Base-by-base conservation (phyloP, 768 basidiomycete genomes). In the Panaeolus papilionaceus region DNA sequence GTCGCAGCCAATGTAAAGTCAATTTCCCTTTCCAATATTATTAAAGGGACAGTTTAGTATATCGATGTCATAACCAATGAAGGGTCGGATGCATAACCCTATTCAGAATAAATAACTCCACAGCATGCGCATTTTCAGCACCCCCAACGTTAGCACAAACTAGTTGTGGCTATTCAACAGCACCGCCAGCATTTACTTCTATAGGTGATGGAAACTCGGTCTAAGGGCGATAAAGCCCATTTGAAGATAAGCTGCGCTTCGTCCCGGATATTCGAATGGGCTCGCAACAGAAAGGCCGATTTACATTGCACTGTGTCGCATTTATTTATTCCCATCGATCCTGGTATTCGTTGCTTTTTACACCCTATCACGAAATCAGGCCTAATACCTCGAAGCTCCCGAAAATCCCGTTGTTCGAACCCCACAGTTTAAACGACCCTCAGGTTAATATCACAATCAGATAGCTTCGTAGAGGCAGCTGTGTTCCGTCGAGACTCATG, bases 11-110 rank as follows among this genome's bases (percentile, higher is more conserved):
- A 58, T 58, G 33, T 33, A 37, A 58, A 58, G 26, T 58, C 54
- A 58, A 58, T 58, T 58, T 58, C 54, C 54, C 54, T 58, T 58
- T 58, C 54, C 14, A 58, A 58, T 14, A 9, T 12, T 37, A 58
- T 58, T 16, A 58, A 58, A 58, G 26, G 54, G 33, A 16, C n/a
- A 7, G 33, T 37, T 20, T 8, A 0, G 47, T 51, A 28, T 26
- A 58, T 37, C 33, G 54, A 58, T 58, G 26, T 26, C 49, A 26
- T 9, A 4, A 10, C 9, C 28, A 58, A 58, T 58, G 54, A 58
- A 58, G 54, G 54, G 54, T 58, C 54, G 11, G 33, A 6, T 37
- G 14, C n/a, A 58, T 58, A 58, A 12, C 33, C 4, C 4, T 58
- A n/a, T 33, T 58, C 26, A 58, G 54, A 14, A 28, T 58, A 33